Evolutionary conservation across 306 rosid genomes (phyloP).

Genomic region (Macrotyloma uniflorum): DNA sequence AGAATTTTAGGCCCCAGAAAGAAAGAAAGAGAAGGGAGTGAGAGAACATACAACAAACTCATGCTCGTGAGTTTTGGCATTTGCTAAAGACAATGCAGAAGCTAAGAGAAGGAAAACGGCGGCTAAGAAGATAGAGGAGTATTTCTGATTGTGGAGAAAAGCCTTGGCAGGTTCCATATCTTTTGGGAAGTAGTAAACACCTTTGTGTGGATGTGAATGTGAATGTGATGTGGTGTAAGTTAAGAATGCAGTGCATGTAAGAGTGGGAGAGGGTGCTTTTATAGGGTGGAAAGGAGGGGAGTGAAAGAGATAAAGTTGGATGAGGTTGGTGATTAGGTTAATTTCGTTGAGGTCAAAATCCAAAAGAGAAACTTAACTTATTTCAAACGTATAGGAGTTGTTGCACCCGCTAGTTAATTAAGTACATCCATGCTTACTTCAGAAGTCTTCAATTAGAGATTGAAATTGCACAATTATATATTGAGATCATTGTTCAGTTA

Average conservation of each 20-base stretch:
- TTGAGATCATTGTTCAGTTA: neutral
- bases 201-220: neutral
- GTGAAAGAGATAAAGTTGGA: slow-evolving; percentile 43
- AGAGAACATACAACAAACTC: slow-evolving; percentile 74
- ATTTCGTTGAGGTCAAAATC: slow-evolving; percentile 49
- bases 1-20: neutral
- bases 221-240: neutral
- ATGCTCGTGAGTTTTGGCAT: slow-evolving; percentile 64
- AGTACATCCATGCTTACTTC: slow-evolving; percentile 54
- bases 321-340: slow-evolving; percentile 67
- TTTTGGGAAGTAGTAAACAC: neutral
- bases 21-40: neutral
- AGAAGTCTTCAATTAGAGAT: slow-evolving; percentile 49
- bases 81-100: slow-evolving; percentile 57
- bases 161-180: slow-evolving; percentile 44
- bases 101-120: slow-evolving; percentile 59
- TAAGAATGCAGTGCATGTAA: slow-evolving; percentile 33
- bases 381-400: slow-evolving; percentile 72
- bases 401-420: slow-evolving; percentile 81
- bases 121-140: slow-evolving; percentile 39
- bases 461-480: slow-evolving; percentile 27
- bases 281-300: slow-evolving; percentile 41
- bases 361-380: slow-evolving; percentile 52
- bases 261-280: slow-evolving; percentile 41
- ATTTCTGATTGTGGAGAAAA: slow-evolving; percentile 26